phyloP scores from a whole-genome alignment of 2,329 filamentous ascomycete genomes.

The Xylariales sp. region DNA sequence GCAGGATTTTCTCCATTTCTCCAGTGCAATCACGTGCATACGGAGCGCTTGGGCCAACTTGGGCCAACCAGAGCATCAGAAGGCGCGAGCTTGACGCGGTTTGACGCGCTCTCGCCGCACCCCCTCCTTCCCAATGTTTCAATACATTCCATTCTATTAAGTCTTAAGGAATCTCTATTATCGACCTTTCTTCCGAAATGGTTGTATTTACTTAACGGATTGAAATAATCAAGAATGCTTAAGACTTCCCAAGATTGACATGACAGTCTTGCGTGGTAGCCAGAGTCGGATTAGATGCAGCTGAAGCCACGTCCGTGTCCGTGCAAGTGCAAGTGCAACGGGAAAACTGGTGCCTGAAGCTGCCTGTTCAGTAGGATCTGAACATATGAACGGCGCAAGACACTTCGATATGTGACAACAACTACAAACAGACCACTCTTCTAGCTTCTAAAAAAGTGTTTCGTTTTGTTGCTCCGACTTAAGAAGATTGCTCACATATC shows the following conservation, averaged over 20 bases:
- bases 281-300: too few species aligned
- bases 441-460: conserved; percentile 1
- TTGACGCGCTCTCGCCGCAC: conserved; percentile 2
- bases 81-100: conserved; percentile 7
- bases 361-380: conserved; percentile 5
- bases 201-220: neutral
- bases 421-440: neutral
- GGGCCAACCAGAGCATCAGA: too few species aligned
- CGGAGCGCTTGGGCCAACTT: too few species aligned
- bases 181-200: neutral
- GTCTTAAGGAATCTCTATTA: neutral
- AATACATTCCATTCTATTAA: conserved; percentile 4
- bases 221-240: neutral
- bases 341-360: conserved; percentile 10
- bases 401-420: neutral
- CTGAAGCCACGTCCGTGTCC: too few species aligned
- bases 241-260: neutral
- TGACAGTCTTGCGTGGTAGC: too few species aligned
- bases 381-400: neutral
- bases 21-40: neutral
- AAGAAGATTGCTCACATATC: neutral
- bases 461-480: conserved; percentile 1
- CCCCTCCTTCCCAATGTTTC: conserved; percentile 8
- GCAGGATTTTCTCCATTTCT: neutral
- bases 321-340: too few species aligned